Evolutionary conservation across 2,329 filamentous ascomycete species (phyloP).

Genomic region (Magnaporthales sp.): DNA sequence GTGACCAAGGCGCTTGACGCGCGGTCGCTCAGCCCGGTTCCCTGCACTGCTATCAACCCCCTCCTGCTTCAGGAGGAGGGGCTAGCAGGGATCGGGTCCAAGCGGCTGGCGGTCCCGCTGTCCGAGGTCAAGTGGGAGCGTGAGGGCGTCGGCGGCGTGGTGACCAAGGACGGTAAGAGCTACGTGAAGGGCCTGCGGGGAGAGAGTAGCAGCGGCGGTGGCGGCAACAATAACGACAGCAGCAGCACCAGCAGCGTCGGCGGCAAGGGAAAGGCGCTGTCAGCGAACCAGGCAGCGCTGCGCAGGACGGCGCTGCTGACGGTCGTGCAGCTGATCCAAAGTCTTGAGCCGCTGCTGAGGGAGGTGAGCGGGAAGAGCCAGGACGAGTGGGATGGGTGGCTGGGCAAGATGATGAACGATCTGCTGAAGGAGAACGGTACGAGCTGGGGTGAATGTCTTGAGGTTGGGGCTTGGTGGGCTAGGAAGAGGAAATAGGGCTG

Average conservation of each 20-base stretch:
- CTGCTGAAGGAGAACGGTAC: conserved; percentile 71
- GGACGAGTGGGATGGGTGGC: conserved; percentile 90
- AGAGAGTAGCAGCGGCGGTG: conserved; percentile 21
- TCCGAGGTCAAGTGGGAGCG: conserved; percentile 82
- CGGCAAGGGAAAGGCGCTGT: conserved; percentile 43
- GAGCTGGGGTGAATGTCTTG: conserved; percentile 77
- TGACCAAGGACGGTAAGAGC: conserved; percentile 50
- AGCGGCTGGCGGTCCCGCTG: conserved; percentile 78
- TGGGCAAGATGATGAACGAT: conserved; percentile 77
- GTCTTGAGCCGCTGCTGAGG: conserved; percentile 72
- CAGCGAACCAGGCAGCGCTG: conserved; percentile 61
- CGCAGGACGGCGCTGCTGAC: conserved; percentile 73
- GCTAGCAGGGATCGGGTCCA: conserved; percentile 60
- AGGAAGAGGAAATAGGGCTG: conserved; percentile 49
- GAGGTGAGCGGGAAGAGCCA: conserved; percentile 79
- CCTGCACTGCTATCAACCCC: conserved; percentile 71
- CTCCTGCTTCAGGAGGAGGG: conserved; percentile 72
- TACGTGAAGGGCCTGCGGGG: conserved; percentile 48
- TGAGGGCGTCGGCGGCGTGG: conserved; percentile 57
- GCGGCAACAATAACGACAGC: conserved; percentile 3
- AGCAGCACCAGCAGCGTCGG: conserved; percentile 7
- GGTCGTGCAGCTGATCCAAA: conserved; percentile 75
- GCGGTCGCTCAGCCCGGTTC: conserved; percentile 61
- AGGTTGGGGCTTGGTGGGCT: conserved; percentile 80
- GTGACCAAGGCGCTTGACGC: conserved; percentile 65